Conservation (phyloP, 495 filamentous ascomycete genomes). For the Xylaria intraflava region DNA sequence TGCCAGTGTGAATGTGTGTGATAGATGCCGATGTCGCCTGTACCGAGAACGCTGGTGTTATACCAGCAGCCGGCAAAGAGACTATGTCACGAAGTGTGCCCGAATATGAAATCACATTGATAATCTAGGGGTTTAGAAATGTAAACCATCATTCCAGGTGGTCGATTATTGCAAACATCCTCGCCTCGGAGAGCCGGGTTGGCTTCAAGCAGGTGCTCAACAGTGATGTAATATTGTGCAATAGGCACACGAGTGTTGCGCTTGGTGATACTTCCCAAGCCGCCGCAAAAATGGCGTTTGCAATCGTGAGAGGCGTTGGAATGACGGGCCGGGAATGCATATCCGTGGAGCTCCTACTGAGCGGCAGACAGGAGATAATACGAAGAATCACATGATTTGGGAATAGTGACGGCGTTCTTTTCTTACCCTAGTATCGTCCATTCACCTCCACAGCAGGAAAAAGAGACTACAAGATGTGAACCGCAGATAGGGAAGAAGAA, state of each 20-base stretch:
- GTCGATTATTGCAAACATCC: too few relatives aligned
- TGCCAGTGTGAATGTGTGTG: neutral
- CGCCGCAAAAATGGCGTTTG: neutral
- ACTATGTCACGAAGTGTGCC: neutral
- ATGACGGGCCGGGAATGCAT: constrained; percentile 17
- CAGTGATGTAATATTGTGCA: too few relatives aligned
- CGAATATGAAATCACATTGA: too few relatives aligned
- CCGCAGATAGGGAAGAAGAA: constrained; percentile 45
- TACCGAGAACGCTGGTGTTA: neutral
- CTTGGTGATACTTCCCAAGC: too few relatives aligned
- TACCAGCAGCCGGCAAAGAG: neutral
- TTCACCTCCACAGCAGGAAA: constrained; percentile 57
- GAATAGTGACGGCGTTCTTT: constrained; percentile 58
- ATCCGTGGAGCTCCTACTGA: constrained; percentile 31
- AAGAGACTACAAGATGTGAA: constrained; percentile 59
- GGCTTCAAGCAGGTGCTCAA: too few relatives aligned
- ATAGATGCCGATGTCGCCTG: neutral
- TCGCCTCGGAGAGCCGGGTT: too few relatives aligned
- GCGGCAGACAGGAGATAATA: constrained; percentile 6
- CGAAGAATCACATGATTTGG: constrained; percentile 9
- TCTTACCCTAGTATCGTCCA: constrained; percentile 60
- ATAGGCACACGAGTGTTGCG: neutral
- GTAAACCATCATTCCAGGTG: too few relatives aligned
- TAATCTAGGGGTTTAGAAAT: too few relatives aligned
- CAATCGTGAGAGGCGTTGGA: neutral